These are phyloP conservation scores for Ziziphus jujuba DNA, from an alignment of 306 rosid genomes.

Conservation along the genomic window DNA sequence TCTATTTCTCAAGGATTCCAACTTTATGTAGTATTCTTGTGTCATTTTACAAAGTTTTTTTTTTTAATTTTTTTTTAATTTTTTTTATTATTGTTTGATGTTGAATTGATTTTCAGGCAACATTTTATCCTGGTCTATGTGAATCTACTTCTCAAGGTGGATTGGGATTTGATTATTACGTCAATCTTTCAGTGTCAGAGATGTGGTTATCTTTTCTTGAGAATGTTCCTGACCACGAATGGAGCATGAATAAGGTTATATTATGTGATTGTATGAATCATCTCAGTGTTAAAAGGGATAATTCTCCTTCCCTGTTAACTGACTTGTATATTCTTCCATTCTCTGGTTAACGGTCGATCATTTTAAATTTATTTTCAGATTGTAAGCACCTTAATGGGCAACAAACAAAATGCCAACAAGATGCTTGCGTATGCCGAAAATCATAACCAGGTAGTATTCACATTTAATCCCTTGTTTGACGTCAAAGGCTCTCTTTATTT, in stretches of 20 bases:
- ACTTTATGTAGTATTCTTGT: too few relatives aligned
- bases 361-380: slow-evolving; percentile 48
- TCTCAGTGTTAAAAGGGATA: slow-evolving; percentile 15
- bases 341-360: slow-evolving; percentile 13
- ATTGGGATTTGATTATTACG: slow-evolving; percentile 90
- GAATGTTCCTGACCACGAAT: slow-evolving; percentile 70
- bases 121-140: slow-evolving; percentile 86
- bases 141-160: slow-evolving; percentile 98
- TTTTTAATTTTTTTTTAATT: too few relatives aligned
- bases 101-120: slow-evolving; percentile 58
- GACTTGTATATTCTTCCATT: slow-evolving; percentile 14
- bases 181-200: slow-evolving; percentile 79
- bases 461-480: slow-evolving; percentile 12
- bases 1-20: too few relatives aligned
- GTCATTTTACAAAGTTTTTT: neutral
- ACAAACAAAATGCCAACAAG: slow-evolving; percentile 59
- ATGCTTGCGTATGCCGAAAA: slow-evolving; percentile 89
- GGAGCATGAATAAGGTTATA: slow-evolving; percentile 94
- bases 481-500: neutral
- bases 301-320: slow-evolving; percentile 11
- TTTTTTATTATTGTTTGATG: neutral
- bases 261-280: slow-evolving; percentile 13
- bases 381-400: slow-evolving; percentile 63
- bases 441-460: slow-evolving; percentile 71
- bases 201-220: slow-evolving; percentile 88